Evolutionary conservation across 352 stramenopile genomes (phyloP), one percentile per base, ranked within the genome.

Genomic region (Globisporangium paroecandrum): DNA sequence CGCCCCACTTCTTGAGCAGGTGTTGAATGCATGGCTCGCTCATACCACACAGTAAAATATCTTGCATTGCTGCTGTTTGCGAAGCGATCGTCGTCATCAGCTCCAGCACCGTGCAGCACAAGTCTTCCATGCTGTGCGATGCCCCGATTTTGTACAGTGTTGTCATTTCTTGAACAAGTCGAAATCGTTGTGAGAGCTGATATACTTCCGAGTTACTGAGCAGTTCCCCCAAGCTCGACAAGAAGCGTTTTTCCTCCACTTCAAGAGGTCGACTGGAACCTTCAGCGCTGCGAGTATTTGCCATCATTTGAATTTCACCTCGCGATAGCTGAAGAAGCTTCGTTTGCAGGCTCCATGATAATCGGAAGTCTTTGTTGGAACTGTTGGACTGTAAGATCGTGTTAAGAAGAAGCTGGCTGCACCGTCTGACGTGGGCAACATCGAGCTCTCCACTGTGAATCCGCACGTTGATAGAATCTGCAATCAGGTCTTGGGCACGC

Each of bases 401-500:
- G 47, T 32, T 66, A 24, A 66, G 29, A 4, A 71, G 66, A 22
- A 41, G 25, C 10, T 57, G 36, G 10, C 59, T 51, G 22, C 53
- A 38, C 13, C 22, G 15, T 22, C 32, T 47, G n/a, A 72, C 62
- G 18, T 53, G 8, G 4, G 22, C 2, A 1, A 29, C 20, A 18
- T 59, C 25, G 9, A 79, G 46, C 15, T 65, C 38, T 24, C 64
- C 65, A 15, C 29, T 58, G 18, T 22, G 43, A 9, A 65, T 13
- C 20, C 69, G 63, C 9, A 55, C 54, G 20, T 1, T 49, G 4
- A 79, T 41, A 9, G 67, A 68, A 57, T 77, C 67, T 7, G 27
- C 10, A 9, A 86, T 62, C 18, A 86, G 54, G 7, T 77, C 32
- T 12, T 59, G 62, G 5, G 76, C 66, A 15, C 67, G 36, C 3